phyloP scores from a whole-genome alignment of 2,329 filamentous ascomycete genomes.

The Trichoderma harzianum region DNA sequence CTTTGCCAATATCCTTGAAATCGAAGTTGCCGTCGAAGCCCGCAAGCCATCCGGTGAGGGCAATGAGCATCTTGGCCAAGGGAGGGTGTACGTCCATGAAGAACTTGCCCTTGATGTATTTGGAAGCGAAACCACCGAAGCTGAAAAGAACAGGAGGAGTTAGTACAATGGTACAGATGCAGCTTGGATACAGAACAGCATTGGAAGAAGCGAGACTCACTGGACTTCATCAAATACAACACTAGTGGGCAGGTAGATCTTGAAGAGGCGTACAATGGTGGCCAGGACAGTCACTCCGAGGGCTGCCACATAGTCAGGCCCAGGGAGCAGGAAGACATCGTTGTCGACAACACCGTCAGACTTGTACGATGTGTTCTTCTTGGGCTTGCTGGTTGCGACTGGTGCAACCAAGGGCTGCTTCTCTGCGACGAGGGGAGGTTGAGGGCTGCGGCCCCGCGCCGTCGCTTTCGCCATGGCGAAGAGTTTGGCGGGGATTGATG shows the following conservation, averaged over 20 bases:
- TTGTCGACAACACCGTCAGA: constrained; percentile 82
- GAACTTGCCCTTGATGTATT: constrained; percentile 99
- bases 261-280: constrained; percentile 79
- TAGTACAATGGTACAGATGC: neutral
- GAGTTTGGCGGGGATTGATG: constrained; percentile 1
- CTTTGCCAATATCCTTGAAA: constrained; percentile 99
- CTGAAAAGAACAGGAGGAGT: constrained; percentile 41
- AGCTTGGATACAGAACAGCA: neutral
- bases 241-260: constrained; percentile 92
- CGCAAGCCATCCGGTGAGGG: constrained; percentile 88
- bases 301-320: constrained; percentile 78
- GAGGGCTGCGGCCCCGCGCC: constrained; percentile 36
- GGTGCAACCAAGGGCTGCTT: constrained; percentile 17
- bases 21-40: constrained; percentile 95
- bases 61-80: constrained; percentile 93
- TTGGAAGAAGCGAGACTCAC: constrained; percentile 53
- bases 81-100: constrained; percentile 99
- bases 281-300: constrained; percentile 70
- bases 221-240: constrained; percentile 99
- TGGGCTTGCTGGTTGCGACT: constrained; percentile 30
- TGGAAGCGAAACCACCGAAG: constrained; percentile 96
- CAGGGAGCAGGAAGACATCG: constrained; percentile 84
- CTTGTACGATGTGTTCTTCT: constrained; percentile 57
- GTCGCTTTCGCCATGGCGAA: constrained; percentile 35
- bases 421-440: constrained; percentile 29